Percentiles rank a stretch among this genome's conserved stretches.
Conservation (phyloP, 192 early-diverging fungal species). For the Pilobolus umbonatus region DNA sequence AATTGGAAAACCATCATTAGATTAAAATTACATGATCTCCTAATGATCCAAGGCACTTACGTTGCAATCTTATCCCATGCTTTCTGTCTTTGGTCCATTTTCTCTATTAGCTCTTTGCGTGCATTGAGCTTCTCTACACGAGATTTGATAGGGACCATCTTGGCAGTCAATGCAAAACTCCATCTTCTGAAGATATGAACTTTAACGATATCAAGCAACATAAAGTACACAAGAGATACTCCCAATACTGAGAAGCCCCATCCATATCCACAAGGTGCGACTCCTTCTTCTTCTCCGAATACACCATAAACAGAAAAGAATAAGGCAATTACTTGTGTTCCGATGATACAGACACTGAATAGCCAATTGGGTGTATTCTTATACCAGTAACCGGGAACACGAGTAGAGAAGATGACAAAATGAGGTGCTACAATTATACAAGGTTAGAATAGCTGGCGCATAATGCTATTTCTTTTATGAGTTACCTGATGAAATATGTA, state of each 20-base stretch:
- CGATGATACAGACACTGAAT: constrained; percentile 66
- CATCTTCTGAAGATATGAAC: constrained; percentile 69
- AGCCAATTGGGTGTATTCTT: constrained; percentile 64
- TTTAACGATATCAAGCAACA: constrained; percentile 79
- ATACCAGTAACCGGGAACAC: constrained; percentile 75
- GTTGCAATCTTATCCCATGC: neutral
- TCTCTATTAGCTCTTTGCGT: constrained; percentile 33
- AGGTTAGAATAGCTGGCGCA: neutral
- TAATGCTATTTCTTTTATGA: neutral
- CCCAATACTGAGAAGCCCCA: constrained; percentile 65
- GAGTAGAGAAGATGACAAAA: constrained; percentile 87
- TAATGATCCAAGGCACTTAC: too few relatives aligned
- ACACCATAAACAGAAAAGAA: constrained; percentile 69
- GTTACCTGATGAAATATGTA: constrained; percentile 76
- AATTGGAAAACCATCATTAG: too few relatives aligned
- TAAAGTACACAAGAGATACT: constrained; percentile 67
- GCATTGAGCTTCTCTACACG: constrained; percentile 51
- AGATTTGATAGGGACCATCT: constrained; percentile 56
- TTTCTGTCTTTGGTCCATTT: neutral
- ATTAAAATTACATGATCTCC: too few relatives aligned
- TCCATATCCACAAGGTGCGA: constrained; percentile 50
- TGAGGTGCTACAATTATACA: constrained; percentile 51
- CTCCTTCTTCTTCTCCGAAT: constrained; percentile 31
- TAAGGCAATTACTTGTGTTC: constrained; percentile 86
- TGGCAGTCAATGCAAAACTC: constrained; percentile 81